A percentile compares a stretch with the other conserved stretches of the same genome.
These are phyloP conservation scores for Diplosphaera chodatii DNA, from an alignment of 139 green algal genomes.

Conservation along the genomic window DNA sequence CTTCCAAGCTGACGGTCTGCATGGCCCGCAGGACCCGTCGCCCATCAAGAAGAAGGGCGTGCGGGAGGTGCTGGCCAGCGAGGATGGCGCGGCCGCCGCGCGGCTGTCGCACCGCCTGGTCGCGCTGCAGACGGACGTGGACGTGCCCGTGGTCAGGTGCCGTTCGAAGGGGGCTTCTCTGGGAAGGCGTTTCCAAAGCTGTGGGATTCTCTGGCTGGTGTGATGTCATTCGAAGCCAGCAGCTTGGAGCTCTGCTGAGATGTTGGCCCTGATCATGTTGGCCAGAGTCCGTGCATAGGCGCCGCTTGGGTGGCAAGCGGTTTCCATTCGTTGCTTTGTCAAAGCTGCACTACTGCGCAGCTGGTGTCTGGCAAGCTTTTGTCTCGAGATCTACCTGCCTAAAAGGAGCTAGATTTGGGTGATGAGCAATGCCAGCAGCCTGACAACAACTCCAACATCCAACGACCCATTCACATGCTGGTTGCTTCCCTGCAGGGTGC, in stretches of 20 bases:
- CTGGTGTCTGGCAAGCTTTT: too few relatives aligned
- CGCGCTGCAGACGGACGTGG: slow-evolving; percentile 38
- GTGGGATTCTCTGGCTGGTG: too few relatives aligned
- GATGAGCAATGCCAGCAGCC: background rate
- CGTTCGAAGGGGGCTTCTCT: too few relatives aligned
- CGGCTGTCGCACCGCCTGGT: slow-evolving; percentile 49
- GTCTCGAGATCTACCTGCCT: too few relatives aligned
- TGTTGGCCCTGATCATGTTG: too few relatives aligned
- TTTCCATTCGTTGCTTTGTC: background rate
- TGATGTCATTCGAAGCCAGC: too few relatives aligned
- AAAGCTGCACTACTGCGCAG: background rate
- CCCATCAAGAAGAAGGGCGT: background rate
- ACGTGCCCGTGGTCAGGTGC: slow-evolving; percentile 37
- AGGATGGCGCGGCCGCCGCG: slow-evolving; percentile 30
- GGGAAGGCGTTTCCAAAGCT: too few relatives aligned
- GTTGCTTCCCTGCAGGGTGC: slow-evolving; percentile 9
- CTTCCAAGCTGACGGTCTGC: too few relatives aligned
- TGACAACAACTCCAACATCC: background rate
- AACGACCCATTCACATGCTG: too few relatives aligned
- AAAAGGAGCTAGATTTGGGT: too few relatives aligned
- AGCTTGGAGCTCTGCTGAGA: too few relatives aligned
- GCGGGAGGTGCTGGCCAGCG: slow-evolving; percentile 13
- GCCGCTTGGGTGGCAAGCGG: background rate
- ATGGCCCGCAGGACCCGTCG: background rate
- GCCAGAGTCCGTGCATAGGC: too few relatives aligned